Base-by-base conservation (phyloP, 768 basidiomycete species). In the Boletus sp. region DNA sequence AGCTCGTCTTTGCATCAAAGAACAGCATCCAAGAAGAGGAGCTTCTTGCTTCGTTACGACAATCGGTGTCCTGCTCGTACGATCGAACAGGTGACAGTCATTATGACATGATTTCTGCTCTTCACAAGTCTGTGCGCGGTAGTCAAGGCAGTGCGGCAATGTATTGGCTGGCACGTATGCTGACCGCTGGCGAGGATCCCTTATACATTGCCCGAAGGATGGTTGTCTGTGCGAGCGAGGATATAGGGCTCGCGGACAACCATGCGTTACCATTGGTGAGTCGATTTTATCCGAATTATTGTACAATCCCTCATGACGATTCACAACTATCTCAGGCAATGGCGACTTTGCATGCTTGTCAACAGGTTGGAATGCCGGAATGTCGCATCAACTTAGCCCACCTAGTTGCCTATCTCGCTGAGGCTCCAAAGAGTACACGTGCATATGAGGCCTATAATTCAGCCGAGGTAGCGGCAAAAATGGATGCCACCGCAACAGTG, bases 131-230 rank as follows among this genome's bases (percentile, higher is more conserved):
- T 56, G 80, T 94, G 35, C 80, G 92, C 35, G 92, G 90, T 8
- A 83, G 84, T 54, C 83, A 92, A 59, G 84, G 83, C 7, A 79
- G 79, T 64, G 92, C 90, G 0, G 92, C 92, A 7, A 74, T 93
- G 77, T 94, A 94, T 68, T 94, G 92, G 90, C 78, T 94, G 20
- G 90, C 91, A 10, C 81, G 89, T 49, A 92, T 92, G 91, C 76
- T 92, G 35, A 80, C 77, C 36, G 86, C 82, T 29, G 91, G 90
- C 18, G 91, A 92, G 68, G 91, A 94, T 70, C 89, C 92, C 4
- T 63, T 91, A 47, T 94, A 82, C 63, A 80, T 92, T 56, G 86
- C 84, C 7, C 77, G 90, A 36, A 77, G 90, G 52, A 81, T 91
- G 77, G 77, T 89, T 5, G 88, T 92, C 7, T 85, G 89, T 62